Base-by-base conservation (phyloP, 371 early-diverging fungal species). In the Batkoa obscura region DNA sequence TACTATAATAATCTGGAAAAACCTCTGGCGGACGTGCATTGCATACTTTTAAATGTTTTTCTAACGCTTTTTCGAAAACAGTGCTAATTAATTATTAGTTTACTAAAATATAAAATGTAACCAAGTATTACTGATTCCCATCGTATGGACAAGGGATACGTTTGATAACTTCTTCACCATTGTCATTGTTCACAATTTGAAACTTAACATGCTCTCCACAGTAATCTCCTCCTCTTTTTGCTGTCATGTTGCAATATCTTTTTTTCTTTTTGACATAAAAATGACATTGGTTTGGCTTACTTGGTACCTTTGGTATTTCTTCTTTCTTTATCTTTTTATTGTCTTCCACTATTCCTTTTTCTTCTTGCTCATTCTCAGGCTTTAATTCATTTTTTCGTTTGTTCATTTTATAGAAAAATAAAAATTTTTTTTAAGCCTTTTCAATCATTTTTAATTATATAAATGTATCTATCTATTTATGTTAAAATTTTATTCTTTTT, bases 131-230 rank as follows among this genome's bases (percentile, higher is more conserved):
- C 77, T 89, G 90, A 46, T 78, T 78, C 31, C 74, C 74, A 60
- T 87, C 88, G 53, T 76, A 83, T 5, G 90, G 88, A 56, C 90
- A 89, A 6, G 83, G 84, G 8, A 89, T 70, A 15, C 90, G 73
- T 15, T 17, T 43, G 10, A 9, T 30, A 37, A 3, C 38, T 43
- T 43, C 34, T 12, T 5, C 8, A 32, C n/a, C 32, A 15, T 13
- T 13, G 5, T 45, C 15, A 35, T 41, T 15, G 3, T 12, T 23
- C 10, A 36, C 15, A 12, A 31, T 60, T 42, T 69, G 65, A 41
- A 63, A 58, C 35, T 23, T 23, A 23, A 75, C 68, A 59, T 86
- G 84, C 55, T 89, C 86, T 8, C 86, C 86, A 61, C 89, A 89
- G 61, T 73, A 87, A 45, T 72, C 73, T 57, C 66, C 66, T 0